These are phyloP conservation scores for Saxophila tyrrhenica DNA, from an alignment of 495 filamentous ascomycete genomes.

Conservation along the genomic window DNA sequence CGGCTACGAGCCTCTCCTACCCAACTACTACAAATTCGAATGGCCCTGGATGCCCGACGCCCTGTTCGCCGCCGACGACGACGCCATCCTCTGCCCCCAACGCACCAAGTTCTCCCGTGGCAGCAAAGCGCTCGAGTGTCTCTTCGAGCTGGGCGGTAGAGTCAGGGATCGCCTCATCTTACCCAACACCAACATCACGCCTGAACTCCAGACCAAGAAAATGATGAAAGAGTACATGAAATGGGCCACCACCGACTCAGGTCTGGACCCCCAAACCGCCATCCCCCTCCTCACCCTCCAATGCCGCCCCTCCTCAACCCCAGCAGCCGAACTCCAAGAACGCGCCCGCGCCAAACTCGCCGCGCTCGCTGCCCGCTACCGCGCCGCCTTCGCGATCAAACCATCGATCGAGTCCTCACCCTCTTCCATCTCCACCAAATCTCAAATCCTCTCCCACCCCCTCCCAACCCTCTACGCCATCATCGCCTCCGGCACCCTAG, in stretches of 20 bases:
- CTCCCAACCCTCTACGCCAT: conserved; percentile 29
- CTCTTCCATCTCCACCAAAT: background rate
- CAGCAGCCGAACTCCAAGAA: conserved; percentile 5
- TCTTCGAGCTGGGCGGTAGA: conserved; percentile 24
- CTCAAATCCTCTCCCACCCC: conserved; percentile 5
- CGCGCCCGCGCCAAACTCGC: conserved; percentile 18
- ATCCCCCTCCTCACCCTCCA: conserved; percentile 25
- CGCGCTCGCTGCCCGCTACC: conserved; percentile 14
- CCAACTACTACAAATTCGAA: conserved; percentile 44
- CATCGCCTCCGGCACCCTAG: conserved; percentile 23
- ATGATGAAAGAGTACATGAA: conserved; percentile 21
- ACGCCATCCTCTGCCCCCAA: conserved; percentile 32
- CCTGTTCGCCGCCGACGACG: conserved; percentile 38
- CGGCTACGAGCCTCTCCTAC: conserved; percentile 49
- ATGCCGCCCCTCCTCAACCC: conserved; percentile 8
- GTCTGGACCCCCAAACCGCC: conserved; percentile 11
- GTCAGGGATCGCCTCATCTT: conserved; percentile 22
- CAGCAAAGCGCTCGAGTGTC: conserved; percentile 19
- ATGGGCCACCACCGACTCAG: conserved; percentile 24
- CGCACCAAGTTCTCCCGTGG: conserved; percentile 8
- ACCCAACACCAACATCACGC: background rate
- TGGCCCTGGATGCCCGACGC: conserved; percentile 48
- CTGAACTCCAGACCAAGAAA: conserved; percentile 6
- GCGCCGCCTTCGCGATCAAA: conserved; percentile 18
- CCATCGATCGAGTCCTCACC: conserved; percentile 12